Evolutionary conservation across 2,329 filamentous ascomycete genomes (phyloP).

Genomic region (Phialophora tarda): DNA sequence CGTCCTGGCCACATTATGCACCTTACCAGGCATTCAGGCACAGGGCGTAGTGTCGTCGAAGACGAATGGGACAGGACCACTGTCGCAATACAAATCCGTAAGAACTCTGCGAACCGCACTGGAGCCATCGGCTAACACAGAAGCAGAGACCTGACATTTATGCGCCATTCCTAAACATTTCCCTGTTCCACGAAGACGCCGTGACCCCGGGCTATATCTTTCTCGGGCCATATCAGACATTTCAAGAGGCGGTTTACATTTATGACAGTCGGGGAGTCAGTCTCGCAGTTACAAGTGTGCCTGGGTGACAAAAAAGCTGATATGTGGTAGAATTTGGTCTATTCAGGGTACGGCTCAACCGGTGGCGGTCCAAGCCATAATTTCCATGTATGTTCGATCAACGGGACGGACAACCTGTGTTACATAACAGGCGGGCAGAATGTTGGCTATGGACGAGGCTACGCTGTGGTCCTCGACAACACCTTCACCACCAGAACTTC

Average conservation of each 20-base stretch:
- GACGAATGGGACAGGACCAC: conserved; percentile 30
- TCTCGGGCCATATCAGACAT: conserved; percentile 56
- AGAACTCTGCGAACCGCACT: background rate
- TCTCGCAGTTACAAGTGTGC: background rate
- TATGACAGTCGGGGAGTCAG: conserved; percentile 57
- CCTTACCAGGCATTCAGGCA: conserved; percentile 7
- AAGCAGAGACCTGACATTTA: conserved; percentile 50
- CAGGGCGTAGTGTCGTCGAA: conserved; percentile 26
- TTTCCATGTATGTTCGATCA: conserved; percentile 57
- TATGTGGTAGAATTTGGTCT: conserved; percentile 52
- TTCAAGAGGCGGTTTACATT: conserved; percentile 58
- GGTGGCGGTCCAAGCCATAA: conserved; percentile 57
- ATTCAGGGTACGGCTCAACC: conserved; percentile 56
- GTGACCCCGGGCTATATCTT: conserved; percentile 58
- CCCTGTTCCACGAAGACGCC: conserved; percentile 41
- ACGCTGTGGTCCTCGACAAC: conserved; percentile 59
- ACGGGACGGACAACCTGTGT: conserved; percentile 56
- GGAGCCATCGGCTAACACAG: conserved; percentile 5
- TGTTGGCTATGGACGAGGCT: conserved; percentile 58
- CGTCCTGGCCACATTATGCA: conserved; percentile 13
- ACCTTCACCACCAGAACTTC: conserved; percentile 30
- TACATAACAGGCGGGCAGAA: conserved; percentile 59
- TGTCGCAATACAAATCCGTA: conserved; percentile 36
- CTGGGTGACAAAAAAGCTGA: conserved; percentile 11
- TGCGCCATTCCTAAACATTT: conserved; percentile 46